Conservation (phyloP, 75 land plant genomes). For the Selaginella moellendorffii region DNA sequence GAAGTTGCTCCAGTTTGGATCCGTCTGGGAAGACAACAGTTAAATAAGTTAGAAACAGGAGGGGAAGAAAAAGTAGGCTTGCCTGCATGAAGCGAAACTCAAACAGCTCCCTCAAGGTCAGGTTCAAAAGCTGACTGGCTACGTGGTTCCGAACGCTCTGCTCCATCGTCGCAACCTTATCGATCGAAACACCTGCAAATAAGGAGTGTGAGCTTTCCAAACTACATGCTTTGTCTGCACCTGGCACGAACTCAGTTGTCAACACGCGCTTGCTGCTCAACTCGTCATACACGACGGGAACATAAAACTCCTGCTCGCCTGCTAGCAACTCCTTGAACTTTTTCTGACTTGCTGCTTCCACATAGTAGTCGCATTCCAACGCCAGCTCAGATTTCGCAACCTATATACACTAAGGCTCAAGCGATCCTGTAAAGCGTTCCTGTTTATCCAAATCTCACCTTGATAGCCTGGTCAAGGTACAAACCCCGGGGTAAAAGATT, state of each 20-base stretch:
- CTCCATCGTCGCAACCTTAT: conserved; percentile 48
- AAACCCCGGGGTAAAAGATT: conserved; percentile 86
- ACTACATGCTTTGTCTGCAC: conserved; percentile 21
- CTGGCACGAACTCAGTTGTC: conserved; percentile 85
- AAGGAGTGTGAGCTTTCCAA: not conserved
- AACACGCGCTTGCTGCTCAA: conserved; percentile 69
- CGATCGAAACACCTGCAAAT: conserved; percentile 66
- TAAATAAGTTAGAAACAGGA: not conserved
- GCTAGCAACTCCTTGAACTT: conserved; percentile 51
- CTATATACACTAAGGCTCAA: conserved; percentile 19
- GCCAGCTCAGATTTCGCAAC: conserved; percentile 92
- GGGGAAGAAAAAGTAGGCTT: conserved; percentile 12
- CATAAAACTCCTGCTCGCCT: conserved; percentile 54
- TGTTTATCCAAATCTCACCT: conserved; percentile 29
- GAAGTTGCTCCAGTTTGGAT: conserved; percentile 99
- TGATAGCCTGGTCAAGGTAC: conserved; percentile 86
- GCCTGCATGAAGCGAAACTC: conserved; percentile 96
- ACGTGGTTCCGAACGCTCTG: conserved; percentile 66
- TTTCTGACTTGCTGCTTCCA: conserved; percentile 79
- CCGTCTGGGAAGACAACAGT: conserved; percentile 48
- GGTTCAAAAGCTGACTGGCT: conserved; percentile 57
- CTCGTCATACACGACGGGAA: conserved; percentile 67
- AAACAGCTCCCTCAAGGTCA: conserved; percentile 79
- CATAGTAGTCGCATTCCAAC: conserved; percentile 83
- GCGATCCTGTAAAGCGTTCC: not conserved